Evolutionary conservation across 2,329 filamentous ascomycete species (phyloP), one percentile per base, ranked within the genome.

Genomic region (Elsinoe australis): DNA sequence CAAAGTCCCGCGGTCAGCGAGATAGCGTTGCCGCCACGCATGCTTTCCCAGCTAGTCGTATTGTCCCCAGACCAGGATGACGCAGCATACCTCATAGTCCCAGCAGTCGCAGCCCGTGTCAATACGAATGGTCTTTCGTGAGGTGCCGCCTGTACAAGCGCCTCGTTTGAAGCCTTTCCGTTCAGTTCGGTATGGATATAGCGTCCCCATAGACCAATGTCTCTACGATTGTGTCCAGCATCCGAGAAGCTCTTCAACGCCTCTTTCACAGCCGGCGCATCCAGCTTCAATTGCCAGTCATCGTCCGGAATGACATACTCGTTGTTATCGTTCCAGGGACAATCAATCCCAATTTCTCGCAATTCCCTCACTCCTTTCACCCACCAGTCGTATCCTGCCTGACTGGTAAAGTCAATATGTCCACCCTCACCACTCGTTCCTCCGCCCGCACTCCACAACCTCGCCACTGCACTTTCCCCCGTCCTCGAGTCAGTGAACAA

Each of bases 241-340:
- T n/a, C n/a, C n/a, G n/a, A n/a, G n/a, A n/a, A n/a, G n/a, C n/a
- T n/a, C n/a, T n/a, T n/a, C n/a, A n/a, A n/a, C n/a, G n/a, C n/a
- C n/a, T n/a, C n/a, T n/a, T n/a, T n/a, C n/a, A n/a, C n/a, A n/a
- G n/a, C n/a, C n/a, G n/a, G n/a, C n/a, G n/a, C n/a, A 32, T 79
- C 71, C 0, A 85, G 67, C 0, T 76, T 74, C 45, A 79, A 75
- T 49, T 77, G 65, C 82, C 82, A 86, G 18, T 74, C 69, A 51
- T 87, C 83, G 52, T 77, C 71, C 0, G 79, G 73, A 2, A 84
- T 71, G 0, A 78, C 80, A 60, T 85, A 87, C 61, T 87, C 83
- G 55, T 86, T 87, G 63, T 87, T 87, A 60, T 87, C 83, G 54
- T 87, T 87, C 83, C 83, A 87, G 66, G 86, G 85, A 39, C 74